Evolutionary conservation across 257 asterid genomes (phyloP), one percentile per base, ranked within the genome.

Genomic region (Solanum lycopersicoides): DNA sequence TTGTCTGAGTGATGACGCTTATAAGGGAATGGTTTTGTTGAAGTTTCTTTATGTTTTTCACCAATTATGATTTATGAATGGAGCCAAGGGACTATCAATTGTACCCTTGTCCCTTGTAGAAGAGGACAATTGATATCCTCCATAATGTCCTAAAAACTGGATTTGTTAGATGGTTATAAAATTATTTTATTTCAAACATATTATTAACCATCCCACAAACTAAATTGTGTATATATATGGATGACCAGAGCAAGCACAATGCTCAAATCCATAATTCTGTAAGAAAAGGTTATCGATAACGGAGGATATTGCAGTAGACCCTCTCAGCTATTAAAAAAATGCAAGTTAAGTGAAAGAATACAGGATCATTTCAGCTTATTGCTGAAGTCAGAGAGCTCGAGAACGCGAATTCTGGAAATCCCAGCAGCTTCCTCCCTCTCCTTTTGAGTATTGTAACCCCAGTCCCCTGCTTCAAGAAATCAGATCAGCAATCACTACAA

Each of bases 381-480:
- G 95, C 96, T 95, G 83, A 97, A 97, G 82, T 95, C 98, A 5
- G 96, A 91, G 88, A 97, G 91, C 90, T 88, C 96, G 91, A 97
- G 90, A 82, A 94, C 44, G 47, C 56, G 93, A 88, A 95, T 95
- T 89, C 99, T 93, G 85, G 98, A 82, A 73, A 95, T 90, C 73
- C 88, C 86, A 82, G 94, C 94, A 30, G 99, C 99, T 76, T 94
- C 99, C 18, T 95, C 97, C 65, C 99, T 92, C 90, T 97, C 99
- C 32, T 92, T 95, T 53, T 68, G 90, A 45, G 99, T 97, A 92
- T 97, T 95, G 86, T 96, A 95, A 59, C 99, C 99, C 99, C 99
- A 97, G 88, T 97, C 98, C 87, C 97, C 98, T 95, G 96, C 72
- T 87, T 88, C 88, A 50, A 53, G 50, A 72, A 86, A 87, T 68